Evolutionary conservation across 2,329 filamentous ascomycete genomes (phyloP).

Genomic region (Scytalidium lignicola): DNA sequence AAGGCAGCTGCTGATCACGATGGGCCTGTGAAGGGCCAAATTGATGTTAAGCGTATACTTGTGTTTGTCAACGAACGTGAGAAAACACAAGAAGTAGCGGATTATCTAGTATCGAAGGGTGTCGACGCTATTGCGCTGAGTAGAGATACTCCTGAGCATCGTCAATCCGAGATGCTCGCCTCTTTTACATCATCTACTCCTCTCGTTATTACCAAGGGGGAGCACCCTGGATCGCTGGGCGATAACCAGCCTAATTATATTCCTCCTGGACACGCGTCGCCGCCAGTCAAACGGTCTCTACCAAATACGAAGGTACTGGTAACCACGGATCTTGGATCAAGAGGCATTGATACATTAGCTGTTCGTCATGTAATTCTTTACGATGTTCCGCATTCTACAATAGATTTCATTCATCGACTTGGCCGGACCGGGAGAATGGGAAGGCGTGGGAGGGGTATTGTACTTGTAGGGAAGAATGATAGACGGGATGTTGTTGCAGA

Average conservation of each 20-base stretch:
- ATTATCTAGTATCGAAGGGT: constrained; percentile 76
- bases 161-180: constrained; percentile 70
- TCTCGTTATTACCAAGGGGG: constrained; percentile 28
- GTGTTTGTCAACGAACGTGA: constrained; percentile 98
- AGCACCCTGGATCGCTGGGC: constrained; percentile 34
- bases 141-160: constrained; percentile 73
- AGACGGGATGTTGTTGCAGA: constrained; percentile 86
- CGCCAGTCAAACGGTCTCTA: constrained; percentile 35
- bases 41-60: constrained; percentile 77
- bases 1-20: constrained; percentile 63
- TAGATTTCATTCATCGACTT: constrained; percentile 96
- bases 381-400: constrained; percentile 95
- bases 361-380: constrained; percentile 91
- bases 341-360: constrained; percentile 89
- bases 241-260: constrained; percentile 30
- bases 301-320: constrained; percentile 86
- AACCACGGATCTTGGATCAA: constrained; percentile 85
- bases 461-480: constrained; percentile 85
- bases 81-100: constrained; percentile 73
- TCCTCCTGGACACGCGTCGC: constrained; percentile 20
- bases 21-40: constrained; percentile 46
- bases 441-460: constrained; percentile 79
- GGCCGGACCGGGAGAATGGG: constrained; percentile 92
- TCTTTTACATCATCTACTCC: constrained; percentile 57
- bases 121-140: constrained; percentile 84